phyloP scores from a whole-genome alignment of 2,329 filamentous ascomycete species.

The Calonectria multiphialidica region DNA sequence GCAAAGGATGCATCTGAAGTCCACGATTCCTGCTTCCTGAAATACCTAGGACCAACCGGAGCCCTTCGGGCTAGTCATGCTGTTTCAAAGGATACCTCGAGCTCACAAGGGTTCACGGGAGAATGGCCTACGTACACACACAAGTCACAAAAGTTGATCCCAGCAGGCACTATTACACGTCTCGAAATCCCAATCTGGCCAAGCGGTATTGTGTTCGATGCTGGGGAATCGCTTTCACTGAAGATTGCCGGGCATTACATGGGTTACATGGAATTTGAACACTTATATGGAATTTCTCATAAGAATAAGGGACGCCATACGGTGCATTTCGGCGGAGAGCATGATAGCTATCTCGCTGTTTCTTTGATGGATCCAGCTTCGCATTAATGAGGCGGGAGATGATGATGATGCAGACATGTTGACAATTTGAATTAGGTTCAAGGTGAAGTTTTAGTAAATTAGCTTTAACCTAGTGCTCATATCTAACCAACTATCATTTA shows the following conservation, averaged over 20 bases:
- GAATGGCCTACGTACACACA: constrained; percentile 2
- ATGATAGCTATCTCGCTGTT: not conserved
- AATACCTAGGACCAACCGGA: constrained; percentile 2
- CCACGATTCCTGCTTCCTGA: not conserved
- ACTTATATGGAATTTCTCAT: not conserved
- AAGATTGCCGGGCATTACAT: constrained; percentile 6
- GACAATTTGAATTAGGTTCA: no score
- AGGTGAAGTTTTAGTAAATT: no score
- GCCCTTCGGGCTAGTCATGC: constrained; percentile 3
- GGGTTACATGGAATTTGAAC: constrained; percentile 2
- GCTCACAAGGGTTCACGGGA: not conserved
- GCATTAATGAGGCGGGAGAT: no score
- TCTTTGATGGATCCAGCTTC: not conserved
- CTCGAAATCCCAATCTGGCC: constrained; percentile 6
- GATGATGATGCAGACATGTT: no score
- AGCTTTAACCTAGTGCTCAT: no score
- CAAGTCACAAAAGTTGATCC: not conserved
- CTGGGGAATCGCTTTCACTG: not conserved
- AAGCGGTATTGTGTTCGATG: not conserved
- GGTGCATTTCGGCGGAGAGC: not conserved
- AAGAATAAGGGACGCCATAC: constrained; percentile 7
- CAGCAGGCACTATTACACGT: not conserved
- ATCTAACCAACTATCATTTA: no score
- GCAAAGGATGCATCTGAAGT: not conserved
- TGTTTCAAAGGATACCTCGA: not conserved